Percentiles rank a stretch among this genome's conserved stretches.
Conservation (phyloP, 1,284 basidiomycete species). For the Pulveroboletus sp. region DNA sequence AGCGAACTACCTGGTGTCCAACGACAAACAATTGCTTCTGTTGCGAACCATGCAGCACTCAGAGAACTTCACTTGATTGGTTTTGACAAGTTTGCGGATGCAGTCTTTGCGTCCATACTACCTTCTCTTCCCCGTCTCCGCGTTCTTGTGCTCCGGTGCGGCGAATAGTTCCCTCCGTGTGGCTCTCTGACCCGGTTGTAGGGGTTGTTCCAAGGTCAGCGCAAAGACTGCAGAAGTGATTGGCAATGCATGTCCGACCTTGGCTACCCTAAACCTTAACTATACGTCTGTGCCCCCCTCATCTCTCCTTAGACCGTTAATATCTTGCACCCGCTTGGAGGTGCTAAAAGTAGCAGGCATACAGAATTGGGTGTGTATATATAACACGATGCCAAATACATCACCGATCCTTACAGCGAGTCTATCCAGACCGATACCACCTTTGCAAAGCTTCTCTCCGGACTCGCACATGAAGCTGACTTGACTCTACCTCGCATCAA, state of each 20-base stretch:
- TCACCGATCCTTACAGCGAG: neutral
- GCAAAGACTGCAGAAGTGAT: slow-evolving; percentile 47
- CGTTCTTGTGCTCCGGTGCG: slow-evolving; percentile 55
- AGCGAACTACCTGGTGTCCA: slow-evolving; percentile 54
- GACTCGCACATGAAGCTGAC: slow-evolving; percentile 28
- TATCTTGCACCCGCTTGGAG: slow-evolving; percentile 46
- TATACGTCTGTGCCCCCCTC: slow-evolving; percentile 57
- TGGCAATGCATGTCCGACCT: slow-evolving; percentile 44
- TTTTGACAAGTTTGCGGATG: slow-evolving; percentile 55
- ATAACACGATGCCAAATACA: neutral
- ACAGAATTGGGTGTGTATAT: slow-evolving; percentile 52
- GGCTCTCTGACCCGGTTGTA: slow-evolving; percentile 32
- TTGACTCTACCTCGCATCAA: slow-evolving; percentile 44
- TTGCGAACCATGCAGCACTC: slow-evolving; percentile 44
- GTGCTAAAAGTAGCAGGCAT: slow-evolving; percentile 66
- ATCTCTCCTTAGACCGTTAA: slow-evolving; percentile 49
- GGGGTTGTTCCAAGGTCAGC: slow-evolving; percentile 61
- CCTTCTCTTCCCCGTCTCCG: slow-evolving; percentile 47
- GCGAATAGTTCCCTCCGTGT: neutral
- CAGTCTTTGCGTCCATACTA: slow-evolving; percentile 51
- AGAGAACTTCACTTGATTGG: slow-evolving; percentile 51
- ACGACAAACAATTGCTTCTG: slow-evolving; percentile 49
- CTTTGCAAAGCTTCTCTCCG: slow-evolving; percentile 47
- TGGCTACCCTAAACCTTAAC: slow-evolving; percentile 57
- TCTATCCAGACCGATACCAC: slow-evolving; percentile 56